phyloP scores from a whole-genome alignment of 495 filamentous ascomycete genomes.

The Annulohypoxylon bovei region DNA sequence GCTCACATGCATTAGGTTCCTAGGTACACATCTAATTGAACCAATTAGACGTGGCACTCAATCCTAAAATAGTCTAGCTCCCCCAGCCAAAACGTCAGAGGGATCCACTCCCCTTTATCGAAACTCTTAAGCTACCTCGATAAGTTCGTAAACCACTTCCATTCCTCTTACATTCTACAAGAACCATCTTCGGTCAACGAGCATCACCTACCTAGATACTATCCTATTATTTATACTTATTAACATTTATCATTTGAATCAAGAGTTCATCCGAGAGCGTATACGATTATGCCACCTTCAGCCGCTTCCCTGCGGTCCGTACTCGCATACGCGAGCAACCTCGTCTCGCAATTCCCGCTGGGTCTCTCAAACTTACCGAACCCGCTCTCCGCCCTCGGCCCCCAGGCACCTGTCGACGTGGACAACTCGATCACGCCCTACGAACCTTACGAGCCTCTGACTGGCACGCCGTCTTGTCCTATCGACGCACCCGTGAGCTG shows the following conservation, averaged over 20 bases:
- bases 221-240: not conserved
- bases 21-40: not conserved
- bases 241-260: not conserved
- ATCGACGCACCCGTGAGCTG: slow-evolving; percentile 60
- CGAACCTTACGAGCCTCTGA: slow-evolving; percentile 52
- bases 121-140: slow-evolving; percentile 7
- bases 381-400: slow-evolving; percentile 22
- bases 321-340: slow-evolving; percentile 38
- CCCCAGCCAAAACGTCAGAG: slow-evolving; percentile 3
- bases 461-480: slow-evolving; percentile 53
- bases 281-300: slow-evolving; percentile 32
- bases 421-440: slow-evolving; percentile 44
- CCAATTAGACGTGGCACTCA: not conserved
- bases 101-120: not conserved
- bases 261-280: not conserved
- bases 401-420: slow-evolving; percentile 25
- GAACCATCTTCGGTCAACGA: not conserved
- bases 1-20: not conserved
- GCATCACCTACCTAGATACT: not conserved
- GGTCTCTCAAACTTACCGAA: slow-evolving; percentile 33
- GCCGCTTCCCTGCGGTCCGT: slow-evolving; percentile 36
- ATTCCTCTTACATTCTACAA: slow-evolving; percentile 4
- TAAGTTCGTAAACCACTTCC: not conserved
- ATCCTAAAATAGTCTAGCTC: not conserved
- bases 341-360: slow-evolving; percentile 44